phyloP scores from a whole-genome alignment of 2,329 filamentous ascomycete genomes.

The Colletotrichum spaethianum region DNA sequence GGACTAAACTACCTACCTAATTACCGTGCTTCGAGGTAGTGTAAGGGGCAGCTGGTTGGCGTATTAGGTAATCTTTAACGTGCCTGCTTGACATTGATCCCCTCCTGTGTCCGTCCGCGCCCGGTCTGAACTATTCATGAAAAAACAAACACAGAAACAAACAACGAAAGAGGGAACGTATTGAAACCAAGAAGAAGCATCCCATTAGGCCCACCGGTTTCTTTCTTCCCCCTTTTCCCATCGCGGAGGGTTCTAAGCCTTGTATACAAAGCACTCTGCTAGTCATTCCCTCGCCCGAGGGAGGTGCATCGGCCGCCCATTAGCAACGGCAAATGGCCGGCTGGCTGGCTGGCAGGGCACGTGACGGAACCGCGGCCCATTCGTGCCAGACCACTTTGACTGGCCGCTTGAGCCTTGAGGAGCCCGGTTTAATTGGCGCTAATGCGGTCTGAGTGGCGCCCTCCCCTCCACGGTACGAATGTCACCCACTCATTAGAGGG shows the following conservation, averaged over 20 bases:
- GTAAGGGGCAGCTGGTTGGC: background rate
- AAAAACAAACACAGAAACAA: background rate
- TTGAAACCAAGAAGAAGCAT: background rate
- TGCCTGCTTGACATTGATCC: background rate
- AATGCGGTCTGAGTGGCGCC: constrained; percentile 36
- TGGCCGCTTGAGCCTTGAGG: constrained; percentile 33
- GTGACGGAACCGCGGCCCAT: constrained; percentile 26
- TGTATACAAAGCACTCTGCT: background rate
- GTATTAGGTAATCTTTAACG: constrained; percentile 17
- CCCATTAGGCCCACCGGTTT: background rate
- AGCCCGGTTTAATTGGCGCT: constrained; percentile 40
- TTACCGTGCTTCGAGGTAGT: constrained; percentile 5
- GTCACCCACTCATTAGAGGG: background rate
- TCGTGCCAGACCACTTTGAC: constrained; percentile 25
- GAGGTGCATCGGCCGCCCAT: background rate
- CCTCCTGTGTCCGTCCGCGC: background rate
- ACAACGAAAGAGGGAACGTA: background rate
- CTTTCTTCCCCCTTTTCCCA: background rate
- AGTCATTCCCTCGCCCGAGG: background rate
- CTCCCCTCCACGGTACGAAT: constrained; percentile 6
- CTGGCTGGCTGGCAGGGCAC: constrained; percentile 11
- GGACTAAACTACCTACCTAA: too few species aligned
- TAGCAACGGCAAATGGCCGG: background rate
- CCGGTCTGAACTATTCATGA: background rate
- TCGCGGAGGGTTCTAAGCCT: background rate